Base-by-base conservation (phyloP, 352 stramenopile species). In the Pythium aristosporum region DNA sequence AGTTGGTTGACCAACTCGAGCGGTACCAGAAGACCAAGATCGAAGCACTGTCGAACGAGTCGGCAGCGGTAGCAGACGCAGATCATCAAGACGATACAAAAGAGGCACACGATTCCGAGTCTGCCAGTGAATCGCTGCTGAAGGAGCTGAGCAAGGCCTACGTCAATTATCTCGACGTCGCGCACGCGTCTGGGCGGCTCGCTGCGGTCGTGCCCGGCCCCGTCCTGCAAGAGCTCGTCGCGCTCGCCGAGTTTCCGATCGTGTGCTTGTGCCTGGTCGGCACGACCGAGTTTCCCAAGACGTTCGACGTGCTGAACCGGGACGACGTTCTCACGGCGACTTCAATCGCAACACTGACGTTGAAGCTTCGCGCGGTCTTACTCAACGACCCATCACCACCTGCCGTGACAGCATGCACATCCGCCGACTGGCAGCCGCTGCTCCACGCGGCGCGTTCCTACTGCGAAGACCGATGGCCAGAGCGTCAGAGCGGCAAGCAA, bases 101-200 rank as follows among this genome's bases (percentile, higher is more conserved):
- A 20, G 55, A 55, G 32, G 6, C 16, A 6, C 30, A n/a, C 6
- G 48, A 65, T 11, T 1, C 34, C 2, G 57, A 65, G 7, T 44
- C 42, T 16, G 57, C 48, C 5, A 41, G 39, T n/a, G 56, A 61
- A 1, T 32, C 61, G 5, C 21, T 86, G 23, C 46, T 83, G 2
- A 89, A 91, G 62, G 73, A 85, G 23, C 44, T 91, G 36, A 76
- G 76, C 62, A 91, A 87, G 61, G 69, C 77, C 6, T 91, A 88
- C 42, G 65, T 76, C 6, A 87, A 79, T 55, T 88, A 82, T 32
- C 37, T 87, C 43, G 82, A 91, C 51, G 61, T 89, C 1, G 55
- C 63, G 16, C 71, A 84, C 55, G 62, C 78, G 34, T 71, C 76
- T 9, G 51, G 57, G 32, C 68, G 81, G 10, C 51, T 90, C 4